Percentiles rank a stretch among this genome's conserved stretches.
These are phyloP conservation scores for Chrysosporium keratinophilum DNA, from an alignment of 2,329 filamentous ascomycete species.

Conservation along the genomic window DNA sequence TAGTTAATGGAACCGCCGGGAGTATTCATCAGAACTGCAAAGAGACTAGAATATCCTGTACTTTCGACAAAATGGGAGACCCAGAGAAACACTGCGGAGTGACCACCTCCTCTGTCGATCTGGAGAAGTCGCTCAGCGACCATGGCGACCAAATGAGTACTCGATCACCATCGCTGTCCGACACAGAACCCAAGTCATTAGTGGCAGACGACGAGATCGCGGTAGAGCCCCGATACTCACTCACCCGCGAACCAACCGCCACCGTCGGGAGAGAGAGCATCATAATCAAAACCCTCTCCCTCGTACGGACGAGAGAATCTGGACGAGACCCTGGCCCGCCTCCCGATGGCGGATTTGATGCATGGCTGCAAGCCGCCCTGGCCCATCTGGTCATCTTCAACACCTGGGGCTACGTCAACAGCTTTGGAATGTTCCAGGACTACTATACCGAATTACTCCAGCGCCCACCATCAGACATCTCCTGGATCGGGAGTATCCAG, in stretches of 20 bases:
- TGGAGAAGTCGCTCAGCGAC: background rate
- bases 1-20: no score
- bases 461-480: conserved; percentile 40
- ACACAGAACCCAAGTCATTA: background rate
- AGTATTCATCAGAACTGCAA: no score
- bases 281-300: conserved; percentile 26
- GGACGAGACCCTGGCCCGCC: conserved; percentile 31
- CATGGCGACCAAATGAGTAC: background rate
- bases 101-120: background rate
- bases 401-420: conserved; percentile 46
- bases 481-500: conserved; percentile 45
- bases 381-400: conserved; percentile 47
- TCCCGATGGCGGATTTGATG: conserved; percentile 43
- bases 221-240: background rate
- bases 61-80: background rate
- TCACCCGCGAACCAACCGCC: background rate
- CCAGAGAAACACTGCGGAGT: background rate
- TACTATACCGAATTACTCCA: conserved; percentile 39
- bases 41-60: no score
- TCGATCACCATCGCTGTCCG: background rate
- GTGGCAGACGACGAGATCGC: background rate
- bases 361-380: conserved; percentile 48
- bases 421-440: conserved; percentile 49
- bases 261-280: conserved; percentile 6
- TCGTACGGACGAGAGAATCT: conserved; percentile 31